Evolutionary conservation across 176 grass and related monocot species (phyloP).

Genomic region (Triticum timopheevii): DNA sequence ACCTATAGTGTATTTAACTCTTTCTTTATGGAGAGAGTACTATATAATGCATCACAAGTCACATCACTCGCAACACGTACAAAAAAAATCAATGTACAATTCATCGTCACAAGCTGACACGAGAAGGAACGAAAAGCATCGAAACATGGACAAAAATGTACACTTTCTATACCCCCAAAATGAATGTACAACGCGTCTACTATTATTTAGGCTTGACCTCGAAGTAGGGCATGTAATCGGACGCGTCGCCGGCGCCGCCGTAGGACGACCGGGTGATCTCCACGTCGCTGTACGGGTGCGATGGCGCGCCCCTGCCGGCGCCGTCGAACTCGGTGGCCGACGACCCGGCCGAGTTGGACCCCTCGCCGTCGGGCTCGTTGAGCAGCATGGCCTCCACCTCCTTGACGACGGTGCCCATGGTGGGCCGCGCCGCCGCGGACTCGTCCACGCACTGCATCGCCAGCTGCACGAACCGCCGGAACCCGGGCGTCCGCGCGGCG

Average conservation of each 20-base stretch:
- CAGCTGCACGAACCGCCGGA: conserved; percentile 60
- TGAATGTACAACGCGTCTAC: not conserved
- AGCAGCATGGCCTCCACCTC: conserved; percentile 64
- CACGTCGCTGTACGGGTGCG: conserved; percentile 41
- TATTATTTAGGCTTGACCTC: conserved; percentile 49
- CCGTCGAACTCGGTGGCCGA: conserved; percentile 45
- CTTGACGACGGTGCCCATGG: conserved; percentile 53
- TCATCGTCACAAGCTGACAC: not conserved
- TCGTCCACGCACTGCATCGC: conserved; percentile 64
- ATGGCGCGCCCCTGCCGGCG: conserved; percentile 5
- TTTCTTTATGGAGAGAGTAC: too few species aligned
- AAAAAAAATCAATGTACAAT: conserved; percentile 9
- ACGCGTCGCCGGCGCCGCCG: conserved; percentile 15
- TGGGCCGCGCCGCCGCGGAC: conserved; percentile 34
- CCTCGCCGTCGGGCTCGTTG: conserved; percentile 28
- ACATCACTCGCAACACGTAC: not conserved
- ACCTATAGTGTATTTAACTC: too few species aligned
- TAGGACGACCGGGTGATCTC: conserved; percentile 36
- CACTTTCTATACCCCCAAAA: not conserved
- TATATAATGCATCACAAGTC: not conserved
- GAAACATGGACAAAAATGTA: not conserved
- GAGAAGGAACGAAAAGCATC: not conserved
- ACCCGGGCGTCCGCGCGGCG: conserved; percentile 20
- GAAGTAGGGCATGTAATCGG: conserved; percentile 51
- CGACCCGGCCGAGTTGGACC: conserved; percentile 22